These are phyloP conservation scores for Theileria orientalis DNA, from an alignment of 169 alveolate species.

Conservation along the genomic window DNA sequence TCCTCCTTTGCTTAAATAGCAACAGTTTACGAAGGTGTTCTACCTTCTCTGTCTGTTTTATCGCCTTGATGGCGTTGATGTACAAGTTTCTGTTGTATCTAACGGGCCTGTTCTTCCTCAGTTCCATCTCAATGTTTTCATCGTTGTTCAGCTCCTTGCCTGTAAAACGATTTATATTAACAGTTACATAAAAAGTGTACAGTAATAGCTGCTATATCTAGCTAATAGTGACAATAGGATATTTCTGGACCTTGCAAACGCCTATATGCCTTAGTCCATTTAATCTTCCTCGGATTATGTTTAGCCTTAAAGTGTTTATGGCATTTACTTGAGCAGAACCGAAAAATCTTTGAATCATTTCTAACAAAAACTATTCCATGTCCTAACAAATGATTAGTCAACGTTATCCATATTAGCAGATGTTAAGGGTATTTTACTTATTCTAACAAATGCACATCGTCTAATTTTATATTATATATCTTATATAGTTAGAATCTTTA, in stretches of 20 bases:
- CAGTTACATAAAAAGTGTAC: background rate
- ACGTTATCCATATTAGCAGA: background rate
- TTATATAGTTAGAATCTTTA: background rate
- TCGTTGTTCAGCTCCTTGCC: slow-evolving; percentile 96
- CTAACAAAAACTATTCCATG: slow-evolving; percentile 98
- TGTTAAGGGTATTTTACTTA: background rate
- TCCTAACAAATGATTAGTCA: slow-evolving; percentile 66
- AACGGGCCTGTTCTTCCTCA: slow-evolving; percentile 92
- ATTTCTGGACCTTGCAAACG: slow-evolving; percentile 81
- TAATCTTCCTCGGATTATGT: slow-evolving; percentile 96
- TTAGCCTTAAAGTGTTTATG: slow-evolving; percentile 96
- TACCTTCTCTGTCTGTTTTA: slow-evolving; percentile 91
- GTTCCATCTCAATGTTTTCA: slow-evolving; percentile 93
- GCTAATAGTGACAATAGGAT: background rate
- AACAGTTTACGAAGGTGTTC: slow-evolving; percentile 85
- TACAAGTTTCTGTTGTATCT: slow-evolving; percentile 93
- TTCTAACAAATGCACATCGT: too few relatives aligned
- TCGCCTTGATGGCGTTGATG: slow-evolving; percentile 94
- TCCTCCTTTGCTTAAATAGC: slow-evolving; percentile 31
- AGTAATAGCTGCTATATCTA: background rate
- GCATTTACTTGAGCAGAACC: slow-evolving; percentile 98
- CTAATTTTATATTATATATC: too few relatives aligned
- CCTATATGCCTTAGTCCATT: slow-evolving; percentile 99
- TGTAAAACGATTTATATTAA: background rate
- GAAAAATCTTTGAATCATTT: slow-evolving; percentile 95